These are phyloP conservation scores for Metrosideros polymorpha DNA, from an alignment of 441 rosid genomes.

Conservation along the genomic window DNA sequence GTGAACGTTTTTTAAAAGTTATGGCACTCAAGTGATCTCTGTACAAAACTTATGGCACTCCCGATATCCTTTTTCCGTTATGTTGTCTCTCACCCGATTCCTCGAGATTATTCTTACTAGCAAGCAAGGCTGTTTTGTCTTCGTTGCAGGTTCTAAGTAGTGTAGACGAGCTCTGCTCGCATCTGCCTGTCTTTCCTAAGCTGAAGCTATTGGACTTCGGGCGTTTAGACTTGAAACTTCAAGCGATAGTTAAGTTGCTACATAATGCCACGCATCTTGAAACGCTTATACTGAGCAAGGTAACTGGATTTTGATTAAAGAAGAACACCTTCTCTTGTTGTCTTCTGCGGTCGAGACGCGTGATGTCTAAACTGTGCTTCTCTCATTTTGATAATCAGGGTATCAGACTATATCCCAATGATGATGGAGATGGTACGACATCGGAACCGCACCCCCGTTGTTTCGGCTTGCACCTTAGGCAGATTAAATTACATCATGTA, in stretches of 20 bases:
- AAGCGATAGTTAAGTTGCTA: not conserved
- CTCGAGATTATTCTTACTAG: not conserved
- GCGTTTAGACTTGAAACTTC: not conserved
- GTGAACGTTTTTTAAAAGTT: too few species aligned
- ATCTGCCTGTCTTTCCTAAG: not conserved
- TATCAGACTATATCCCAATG: not conserved
- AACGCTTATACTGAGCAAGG: not conserved
- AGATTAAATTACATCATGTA: not conserved
- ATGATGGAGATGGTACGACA: not conserved
- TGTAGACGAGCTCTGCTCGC: not conserved
- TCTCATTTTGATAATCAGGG: not conserved
- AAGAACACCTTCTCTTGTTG: not conserved
- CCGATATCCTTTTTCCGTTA: too few species aligned
- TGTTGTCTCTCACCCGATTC: not conserved
- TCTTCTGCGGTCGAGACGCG: not conserved
- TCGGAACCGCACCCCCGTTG: not conserved
- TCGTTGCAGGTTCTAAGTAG: not conserved
- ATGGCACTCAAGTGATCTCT: too few species aligned
- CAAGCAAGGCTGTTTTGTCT: not conserved
- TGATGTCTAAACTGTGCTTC: not conserved
- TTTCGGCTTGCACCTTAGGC: not conserved
- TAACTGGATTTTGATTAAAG: not conserved
- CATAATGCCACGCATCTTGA: not conserved
- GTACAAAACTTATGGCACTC: too few species aligned
- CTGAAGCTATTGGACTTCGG: not conserved